Evolutionary conservation across 2,329 filamentous ascomycete genomes (phyloP).

Genomic region (Rhytidhysteron rufulum): DNA sequence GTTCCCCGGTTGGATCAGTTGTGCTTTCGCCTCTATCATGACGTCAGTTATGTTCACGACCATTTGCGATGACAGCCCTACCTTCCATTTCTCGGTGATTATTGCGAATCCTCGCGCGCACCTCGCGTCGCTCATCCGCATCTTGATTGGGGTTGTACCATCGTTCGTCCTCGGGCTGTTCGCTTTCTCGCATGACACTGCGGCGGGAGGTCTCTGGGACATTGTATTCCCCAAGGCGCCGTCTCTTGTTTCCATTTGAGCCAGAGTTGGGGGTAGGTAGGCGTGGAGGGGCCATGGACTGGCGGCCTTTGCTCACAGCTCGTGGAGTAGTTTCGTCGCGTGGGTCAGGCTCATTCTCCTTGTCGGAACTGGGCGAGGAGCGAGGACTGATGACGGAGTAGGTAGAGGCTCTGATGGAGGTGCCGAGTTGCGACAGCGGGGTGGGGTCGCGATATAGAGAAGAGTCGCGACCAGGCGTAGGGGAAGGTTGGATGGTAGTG

Average conservation of each 20-base stretch:
- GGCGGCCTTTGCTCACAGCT: slow-evolving; percentile 40
- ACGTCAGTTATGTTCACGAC: slow-evolving; percentile 9
- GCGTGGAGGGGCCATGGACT: slow-evolving; percentile 28
- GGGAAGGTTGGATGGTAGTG: slow-evolving; percentile 27
- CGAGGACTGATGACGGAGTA: slow-evolving; percentile 31
- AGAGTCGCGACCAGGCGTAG: slow-evolving; percentile 22
- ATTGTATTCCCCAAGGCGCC: slow-evolving; percentile 38
- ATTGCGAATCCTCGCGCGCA: slow-evolving; percentile 68
- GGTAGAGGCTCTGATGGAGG: slow-evolving; percentile 2
- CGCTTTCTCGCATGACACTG: neutral
- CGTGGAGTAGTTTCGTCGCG: slow-evolving; percentile 25
- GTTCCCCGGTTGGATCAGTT: slow-evolving; percentile 65
- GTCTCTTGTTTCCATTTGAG: slow-evolving; percentile 40
- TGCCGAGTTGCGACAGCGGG: slow-evolving; percentile 13
- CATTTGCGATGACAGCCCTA: slow-evolving; percentile 22
- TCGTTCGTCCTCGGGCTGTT: slow-evolving; percentile 16
- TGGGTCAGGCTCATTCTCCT: slow-evolving; percentile 40
- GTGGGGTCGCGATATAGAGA: slow-evolving; percentile 37
- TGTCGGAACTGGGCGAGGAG: slow-evolving; percentile 37
- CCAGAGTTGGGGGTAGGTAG: slow-evolving; percentile 40
- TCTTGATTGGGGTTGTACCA: slow-evolving; percentile 82
- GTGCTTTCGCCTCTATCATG: slow-evolving; percentile 61
- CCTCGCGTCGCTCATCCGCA: slow-evolving; percentile 64
- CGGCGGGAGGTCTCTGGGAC: slow-evolving; percentile 7
- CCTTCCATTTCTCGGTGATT: slow-evolving; percentile 61